Evolutionary conservation across 2,329 filamentous ascomycete genomes (phyloP), one percentile per base, ranked within the genome.

Genomic region (Didymella pinodella): DNA sequence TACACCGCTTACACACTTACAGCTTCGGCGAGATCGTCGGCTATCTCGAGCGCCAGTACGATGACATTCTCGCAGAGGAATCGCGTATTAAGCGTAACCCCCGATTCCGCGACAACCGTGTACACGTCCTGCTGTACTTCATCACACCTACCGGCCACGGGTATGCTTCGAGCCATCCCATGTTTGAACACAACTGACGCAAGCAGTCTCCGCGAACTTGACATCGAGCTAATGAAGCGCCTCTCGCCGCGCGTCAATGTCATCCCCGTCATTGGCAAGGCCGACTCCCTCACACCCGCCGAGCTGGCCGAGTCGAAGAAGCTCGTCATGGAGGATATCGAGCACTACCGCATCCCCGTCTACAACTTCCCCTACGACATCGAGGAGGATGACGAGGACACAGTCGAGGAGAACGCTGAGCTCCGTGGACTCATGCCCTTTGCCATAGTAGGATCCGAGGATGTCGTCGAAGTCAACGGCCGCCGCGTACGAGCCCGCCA

Each of bases 291-390:
- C 64, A 99, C 95, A 56, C 95, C 95, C 38, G 90, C 92, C 68
- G 95, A 99, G 83, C 86, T 99, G 65, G 95, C 95, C 68, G 95
- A 99, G 82, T 98, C 94, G 69, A 99, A 99, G 88, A 99, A 98
- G 86, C 87, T 99, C 63, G 93, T 99, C 76, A 99, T 99, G 95
- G 95, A 99, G 84, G 95, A 99, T 78, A 99, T 99, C 71, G 95
- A 99, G 83, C 95, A 99, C 82, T 99, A 99, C 85, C 91, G 95
- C 77, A 99, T 99, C 71, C 95, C 95, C 46, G 94, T 99, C 67
- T 99, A 99, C 87, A 99, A 99, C 87, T 99, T 99, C 85, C 95
- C 95, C 48, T 99, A 99, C 83, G 95, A 99, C 72, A 96, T 99
- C 62, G 95, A 99, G 81, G 95, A 99, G 84, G 95, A 99, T 72